A percentile compares a stretch with the other conserved stretches of the same genome.
These are phyloP conservation scores for Syzygium jambos DNA, from an alignment of 345 rosid species.

Conservation along the genomic window DNA sequence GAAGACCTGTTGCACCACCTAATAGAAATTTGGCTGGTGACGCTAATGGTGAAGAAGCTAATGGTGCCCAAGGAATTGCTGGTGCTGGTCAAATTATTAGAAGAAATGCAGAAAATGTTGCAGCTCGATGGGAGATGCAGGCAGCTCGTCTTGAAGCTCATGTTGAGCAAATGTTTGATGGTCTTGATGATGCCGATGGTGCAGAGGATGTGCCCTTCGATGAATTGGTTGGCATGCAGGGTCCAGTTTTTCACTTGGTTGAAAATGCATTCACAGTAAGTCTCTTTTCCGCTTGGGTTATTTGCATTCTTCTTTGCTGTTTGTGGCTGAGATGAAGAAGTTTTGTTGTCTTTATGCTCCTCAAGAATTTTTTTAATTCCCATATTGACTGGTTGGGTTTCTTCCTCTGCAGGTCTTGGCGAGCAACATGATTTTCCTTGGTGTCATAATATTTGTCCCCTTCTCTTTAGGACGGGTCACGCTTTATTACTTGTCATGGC, in stretches of 20 bases:
- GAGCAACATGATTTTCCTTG: slow-evolving; percentile 99
- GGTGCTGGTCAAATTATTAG: slow-evolving; percentile 67
- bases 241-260: slow-evolving; percentile 98
- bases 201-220: slow-evolving; percentile 99
- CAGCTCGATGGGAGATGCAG: slow-evolving; percentile 97
- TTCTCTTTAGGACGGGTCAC: slow-evolving; percentile 83
- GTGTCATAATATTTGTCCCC: slow-evolving; percentile 86
- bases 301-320: background rate
- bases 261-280: slow-evolving; percentile 99
- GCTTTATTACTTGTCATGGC: slow-evolving; percentile 64
- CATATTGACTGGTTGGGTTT: background rate
- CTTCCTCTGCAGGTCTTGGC: slow-evolving; percentile 74
- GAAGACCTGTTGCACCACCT: slow-evolving; percentile 62
- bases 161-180: slow-evolving; percentile 99
- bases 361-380: background rate
- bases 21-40: slow-evolving; percentile 79
- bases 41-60: slow-evolving; percentile 76
- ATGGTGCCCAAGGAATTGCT: slow-evolving; percentile 66
- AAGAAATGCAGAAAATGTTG: slow-evolving; percentile 94
- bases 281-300: slow-evolving; percentile 2
- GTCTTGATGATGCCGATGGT: slow-evolving; percentile 97
- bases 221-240: slow-evolving; percentile 99
- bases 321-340: background rate
- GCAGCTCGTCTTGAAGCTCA: slow-evolving; percentile 99
- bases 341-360: background rate